Base-by-base conservation (phyloP, 2,329 filamentous ascomycete species). In the Celoporthe dispersa region DNA sequence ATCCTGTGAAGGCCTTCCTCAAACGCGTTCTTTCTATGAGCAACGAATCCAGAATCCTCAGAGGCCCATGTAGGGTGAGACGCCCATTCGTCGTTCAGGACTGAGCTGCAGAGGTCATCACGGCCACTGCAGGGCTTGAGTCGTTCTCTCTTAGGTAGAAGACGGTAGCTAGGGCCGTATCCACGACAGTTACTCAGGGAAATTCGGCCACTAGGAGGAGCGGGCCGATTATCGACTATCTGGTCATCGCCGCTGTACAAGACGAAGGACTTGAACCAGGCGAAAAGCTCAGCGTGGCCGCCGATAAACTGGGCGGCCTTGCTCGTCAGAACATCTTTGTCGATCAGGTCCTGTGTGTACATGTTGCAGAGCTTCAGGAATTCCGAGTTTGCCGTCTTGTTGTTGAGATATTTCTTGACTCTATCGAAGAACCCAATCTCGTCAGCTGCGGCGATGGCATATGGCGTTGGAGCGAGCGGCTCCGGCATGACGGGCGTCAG, bases 51-150 rank as follows among this genome's bases (percentile, higher is more conserved):
- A 60, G 93, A 97, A 78, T 99, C 96, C 80, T 99, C 96, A 0
- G 95, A 98, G 1, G 95, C 96, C 96, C 96, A 99, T 0, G 96
- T 99, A 3, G 96, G 96, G 81, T 99, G 96, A 35, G 95, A 98
- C 1, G 96, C 96, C 96, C 96, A 99, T 75, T 98, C 93, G 75
- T 99, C 96, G 74, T 99, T 99, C 68, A 99, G 85, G 0, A 99
- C 95, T 33, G 92, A 91, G 74, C 93, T 91, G 82, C 96, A 99
- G 75, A 99, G 90, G 79, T 97, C 94, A 77, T 99, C 96, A 61
- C 96, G 92, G 14, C 96, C 96, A 77, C 93, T 96, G 82, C 96
- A 99, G 0, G 92, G 89, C 83, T 97, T 97, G 71, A 96, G 90
- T 14, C 94, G 91, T 79, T 98, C 96, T 68, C 94, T 86, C 81